These are phyloP conservation scores for Medicago lupulina DNA, from an alignment of 306 rosid species.

Conservation along the genomic window DNA sequence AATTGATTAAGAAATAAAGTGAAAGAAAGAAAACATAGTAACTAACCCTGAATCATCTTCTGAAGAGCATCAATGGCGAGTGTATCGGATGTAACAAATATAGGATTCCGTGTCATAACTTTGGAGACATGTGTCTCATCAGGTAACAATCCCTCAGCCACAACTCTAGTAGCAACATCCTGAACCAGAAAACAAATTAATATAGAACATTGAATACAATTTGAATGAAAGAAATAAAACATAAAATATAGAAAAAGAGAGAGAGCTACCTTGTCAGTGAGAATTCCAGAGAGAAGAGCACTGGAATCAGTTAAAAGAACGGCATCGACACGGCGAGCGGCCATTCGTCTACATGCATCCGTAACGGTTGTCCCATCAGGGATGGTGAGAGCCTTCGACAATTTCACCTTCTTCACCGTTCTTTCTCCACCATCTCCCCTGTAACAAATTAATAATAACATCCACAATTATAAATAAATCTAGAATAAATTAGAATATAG, in stretches of 20 bases:
- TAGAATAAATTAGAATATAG: not conserved
- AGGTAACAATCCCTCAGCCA: constrained; percentile 80
- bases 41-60: constrained; percentile 86
- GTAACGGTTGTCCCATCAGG: constrained; percentile 88
- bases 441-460: not conserved
- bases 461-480: not conserved
- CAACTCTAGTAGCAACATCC: constrained; percentile 83
- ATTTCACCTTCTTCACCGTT: constrained; percentile 89
- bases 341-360: constrained; percentile 93
- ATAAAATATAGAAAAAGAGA: not conserved
- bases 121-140: constrained; percentile 82
- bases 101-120: constrained; percentile 89
- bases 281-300: constrained; percentile 89
- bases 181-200: constrained; percentile 40
- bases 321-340: constrained; percentile 90
- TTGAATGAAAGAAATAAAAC: not conserved
- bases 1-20: not conserved
- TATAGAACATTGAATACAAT: constrained; percentile 2
- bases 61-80: constrained; percentile 96
- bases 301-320: constrained; percentile 84
- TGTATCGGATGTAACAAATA: constrained; percentile 79
- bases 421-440: constrained; percentile 79
- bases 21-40: too few species aligned
- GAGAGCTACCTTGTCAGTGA: constrained; percentile 77
- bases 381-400: constrained; percentile 88